Base-by-base conservation (phyloP, 2,329 filamentous ascomycete genomes). In the Nemania sp. region DNA sequence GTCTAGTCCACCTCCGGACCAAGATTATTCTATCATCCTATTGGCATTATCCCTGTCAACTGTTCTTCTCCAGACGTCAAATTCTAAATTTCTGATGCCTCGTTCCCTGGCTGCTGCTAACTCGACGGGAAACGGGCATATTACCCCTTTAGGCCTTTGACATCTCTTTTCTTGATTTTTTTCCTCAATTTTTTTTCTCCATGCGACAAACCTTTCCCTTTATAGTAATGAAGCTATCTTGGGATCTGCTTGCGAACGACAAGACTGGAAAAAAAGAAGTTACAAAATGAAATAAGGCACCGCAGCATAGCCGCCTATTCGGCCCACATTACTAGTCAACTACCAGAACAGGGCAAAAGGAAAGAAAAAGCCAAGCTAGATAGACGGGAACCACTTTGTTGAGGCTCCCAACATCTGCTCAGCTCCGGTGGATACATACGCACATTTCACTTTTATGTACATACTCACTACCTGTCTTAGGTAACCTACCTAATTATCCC, bases 401-500 rank as follows among this genome's bases (percentile, higher is more conserved):
- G 66, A 68, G 66, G 66, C 66, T 69, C 66, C 29, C 59, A 45
- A 35, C 49, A 55, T 54, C 45, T 24, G 49, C 43, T 55, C 27
- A 57, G 51, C 22, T 59, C 27, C 7, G 7, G 29, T 38, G 56
- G 26, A 32, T 51, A 58, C 38, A 45, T 32, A 59, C 52, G 51
- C 63, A 41, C 43, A 45, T 5, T 45, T 18, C 15, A 8, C 18
- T 6, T 18, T 5, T 8, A 3, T 41, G 3, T 15, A 41, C 13
- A 35, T 11, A n/a, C 18, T 45, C n/a, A 18, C 18, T n/a, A 45
- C 41, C 20, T 20, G 18, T 45, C 41, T 45, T 45, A 45, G 41
- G 41, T 20, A n/a, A n/a, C 22, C 38, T n/a, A 57, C 32, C 32
- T n/a, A 51, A 51, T 51, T 51, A 51, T 51, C 47, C 47, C 47